These are phyloP conservation scores for Dothiorella sarmentorum DNA, from an alignment of 2,329 filamentous ascomycete genomes.

Conservation along the genomic window DNA sequence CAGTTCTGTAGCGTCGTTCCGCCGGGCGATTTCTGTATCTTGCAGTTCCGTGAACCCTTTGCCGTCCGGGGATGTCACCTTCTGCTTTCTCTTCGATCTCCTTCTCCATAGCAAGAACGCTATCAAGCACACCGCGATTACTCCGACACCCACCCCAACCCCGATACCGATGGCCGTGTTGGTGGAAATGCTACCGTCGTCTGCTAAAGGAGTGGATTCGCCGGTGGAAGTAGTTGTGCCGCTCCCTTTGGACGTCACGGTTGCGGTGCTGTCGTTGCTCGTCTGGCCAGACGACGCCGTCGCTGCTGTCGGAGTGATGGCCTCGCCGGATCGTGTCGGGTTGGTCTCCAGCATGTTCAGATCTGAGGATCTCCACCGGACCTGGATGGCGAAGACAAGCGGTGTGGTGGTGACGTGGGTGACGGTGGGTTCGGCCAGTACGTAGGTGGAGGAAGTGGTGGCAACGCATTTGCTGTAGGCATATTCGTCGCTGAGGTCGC, in stretches of 20 bases:
- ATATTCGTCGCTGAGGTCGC: neutral
- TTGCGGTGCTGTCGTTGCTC: neutral
- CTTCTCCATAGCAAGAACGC: neutral
- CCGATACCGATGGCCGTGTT: constrained; percentile 14
- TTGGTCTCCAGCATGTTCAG: neutral
- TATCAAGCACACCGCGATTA: neutral
- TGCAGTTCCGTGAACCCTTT: neutral
- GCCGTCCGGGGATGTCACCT: neutral
- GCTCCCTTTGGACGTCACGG: neutral
- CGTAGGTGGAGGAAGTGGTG: neutral
- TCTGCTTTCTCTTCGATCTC: neutral
- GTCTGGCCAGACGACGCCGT: neutral
- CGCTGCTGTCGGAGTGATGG: neutral
- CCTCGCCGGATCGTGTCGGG: neutral
- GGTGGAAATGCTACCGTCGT: neutral
- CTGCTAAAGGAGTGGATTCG: neutral
- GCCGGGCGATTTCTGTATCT: neutral
- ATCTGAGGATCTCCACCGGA: neutral
- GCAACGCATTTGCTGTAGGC: neutral
- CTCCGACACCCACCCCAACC: constrained; percentile 9
- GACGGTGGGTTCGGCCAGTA: neutral
- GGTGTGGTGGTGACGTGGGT: neutral
- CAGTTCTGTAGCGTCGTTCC: neutral
- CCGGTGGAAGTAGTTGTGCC: neutral
- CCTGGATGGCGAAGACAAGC: constrained; percentile 7